Conservation (phyloP, 108 stramenopile genomes). For the Pseudonitzschia multiseries region DNA sequence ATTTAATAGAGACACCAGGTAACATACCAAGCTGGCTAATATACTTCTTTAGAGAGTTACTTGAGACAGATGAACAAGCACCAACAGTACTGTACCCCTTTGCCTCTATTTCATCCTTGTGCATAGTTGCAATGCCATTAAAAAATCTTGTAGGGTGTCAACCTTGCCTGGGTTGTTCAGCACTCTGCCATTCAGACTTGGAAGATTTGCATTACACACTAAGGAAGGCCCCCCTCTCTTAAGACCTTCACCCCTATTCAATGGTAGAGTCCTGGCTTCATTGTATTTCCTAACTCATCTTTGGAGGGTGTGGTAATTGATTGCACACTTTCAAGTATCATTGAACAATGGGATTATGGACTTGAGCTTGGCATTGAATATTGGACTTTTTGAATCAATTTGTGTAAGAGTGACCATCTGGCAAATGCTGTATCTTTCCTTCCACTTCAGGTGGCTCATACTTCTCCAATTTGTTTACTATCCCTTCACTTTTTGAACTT, state of each 20-base stretch:
- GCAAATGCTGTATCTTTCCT: no score
- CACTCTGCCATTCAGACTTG: slow-evolving; percentile 1
- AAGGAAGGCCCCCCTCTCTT: background rate
- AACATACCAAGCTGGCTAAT: background rate
- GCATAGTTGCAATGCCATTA: background rate
- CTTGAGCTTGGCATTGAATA: no score
- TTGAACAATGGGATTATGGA: no score
- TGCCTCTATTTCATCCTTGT: background rate
- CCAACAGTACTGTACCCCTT: background rate
- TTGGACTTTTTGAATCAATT: no score
- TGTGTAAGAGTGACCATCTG: no score
- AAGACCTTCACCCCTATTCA: background rate
- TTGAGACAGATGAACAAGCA: background rate
- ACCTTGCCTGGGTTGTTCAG: background rate
- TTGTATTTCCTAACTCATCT: no score
- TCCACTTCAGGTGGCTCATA: no score
- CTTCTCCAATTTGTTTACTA: background rate
- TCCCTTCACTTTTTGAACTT: background rate
- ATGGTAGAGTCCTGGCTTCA: background rate
- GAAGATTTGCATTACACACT: background rate
- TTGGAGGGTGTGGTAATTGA: no score
- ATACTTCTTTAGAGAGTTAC: background rate
- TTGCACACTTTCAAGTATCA: no score
- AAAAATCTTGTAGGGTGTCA: background rate
- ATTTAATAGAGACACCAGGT: no score